These are phyloP conservation scores for Takashimella tepidaria DNA, from an alignment of 1,284 basidiomycete genomes.

Conservation along the genomic window DNA sequence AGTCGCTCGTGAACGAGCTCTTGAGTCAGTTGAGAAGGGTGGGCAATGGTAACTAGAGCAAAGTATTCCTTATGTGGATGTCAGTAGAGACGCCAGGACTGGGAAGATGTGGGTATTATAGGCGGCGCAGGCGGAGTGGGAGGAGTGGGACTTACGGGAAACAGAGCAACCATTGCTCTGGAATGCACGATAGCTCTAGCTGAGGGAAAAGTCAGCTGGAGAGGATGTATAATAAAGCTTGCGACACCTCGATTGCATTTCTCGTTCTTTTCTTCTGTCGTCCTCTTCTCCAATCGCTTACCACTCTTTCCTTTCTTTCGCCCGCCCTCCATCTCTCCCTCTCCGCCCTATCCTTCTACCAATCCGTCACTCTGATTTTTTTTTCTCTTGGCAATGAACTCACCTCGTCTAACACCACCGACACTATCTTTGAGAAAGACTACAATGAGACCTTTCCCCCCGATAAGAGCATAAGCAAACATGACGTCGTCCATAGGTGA, in stretches of 20 bases:
- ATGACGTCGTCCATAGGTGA: slow-evolving; percentile 13
- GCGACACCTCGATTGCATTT: background rate
- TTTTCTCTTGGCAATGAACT: too few species aligned
- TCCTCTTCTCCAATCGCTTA: background rate
- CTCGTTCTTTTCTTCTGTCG: background rate
- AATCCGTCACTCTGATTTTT: too few species aligned
- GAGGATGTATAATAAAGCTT: background rate
- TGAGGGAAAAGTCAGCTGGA: too few species aligned
- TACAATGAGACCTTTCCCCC: slow-evolving; percentile 23
- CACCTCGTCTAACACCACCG: slow-evolving; percentile 23
- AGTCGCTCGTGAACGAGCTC: slow-evolving; percentile 27
- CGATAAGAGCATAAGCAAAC: slow-evolving; percentile 27
- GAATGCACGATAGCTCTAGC: slow-evolving; percentile 41
- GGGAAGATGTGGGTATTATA: too few species aligned
- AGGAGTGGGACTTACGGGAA: slow-evolving; percentile 24
- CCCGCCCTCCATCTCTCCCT: background rate
- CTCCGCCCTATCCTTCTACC: background rate
- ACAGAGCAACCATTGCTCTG: slow-evolving; percentile 33
- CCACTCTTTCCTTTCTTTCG: background rate
- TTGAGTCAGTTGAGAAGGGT: slow-evolving; percentile 27
- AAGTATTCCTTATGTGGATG: slow-evolving; percentile 35
- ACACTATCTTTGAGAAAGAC: slow-evolving; percentile 14
- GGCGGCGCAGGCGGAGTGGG: background rate
- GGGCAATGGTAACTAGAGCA: slow-evolving; percentile 34
- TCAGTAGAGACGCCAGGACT: too few species aligned